phyloP scores from a whole-genome alignment of 176 grass and related monocot genomes.

The Alopecurus myosuroides region DNA sequence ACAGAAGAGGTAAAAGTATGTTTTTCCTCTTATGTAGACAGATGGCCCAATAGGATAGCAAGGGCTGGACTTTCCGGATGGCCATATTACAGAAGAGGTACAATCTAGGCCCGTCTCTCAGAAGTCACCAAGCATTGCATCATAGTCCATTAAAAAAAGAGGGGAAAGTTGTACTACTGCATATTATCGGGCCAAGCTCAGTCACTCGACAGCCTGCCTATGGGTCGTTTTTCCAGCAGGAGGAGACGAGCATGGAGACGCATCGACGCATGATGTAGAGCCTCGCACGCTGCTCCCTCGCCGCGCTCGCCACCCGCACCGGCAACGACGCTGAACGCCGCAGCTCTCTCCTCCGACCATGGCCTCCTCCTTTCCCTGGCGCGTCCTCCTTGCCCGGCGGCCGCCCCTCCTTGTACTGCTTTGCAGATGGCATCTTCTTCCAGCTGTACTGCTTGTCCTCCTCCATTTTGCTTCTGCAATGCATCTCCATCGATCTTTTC shows the following conservation, averaged over 20 bases:
- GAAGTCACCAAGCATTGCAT: background rate
- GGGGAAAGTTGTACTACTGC: background rate
- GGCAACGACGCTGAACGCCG: background rate
- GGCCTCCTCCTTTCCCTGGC: background rate
- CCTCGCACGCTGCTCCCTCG: slow-evolving; percentile 48
- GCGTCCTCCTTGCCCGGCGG: background rate
- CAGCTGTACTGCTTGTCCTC: background rate
- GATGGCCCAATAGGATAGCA: background rate
- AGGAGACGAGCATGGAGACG: slow-evolving; percentile 55
- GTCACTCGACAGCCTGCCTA: background rate
- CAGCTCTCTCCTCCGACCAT: background rate
- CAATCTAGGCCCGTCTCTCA: background rate
- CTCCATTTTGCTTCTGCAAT: background rate
- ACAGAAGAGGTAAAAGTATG: too few relatives aligned
- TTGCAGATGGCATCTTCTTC: slow-evolving; percentile 22
- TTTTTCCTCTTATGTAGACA: background rate
- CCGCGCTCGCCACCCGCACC: slow-evolving; percentile 2
- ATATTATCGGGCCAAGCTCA: background rate
- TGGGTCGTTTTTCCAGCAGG: background rate
- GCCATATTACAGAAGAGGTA: background rate
- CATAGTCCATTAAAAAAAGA: background rate
- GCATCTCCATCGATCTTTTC: slow-evolving; percentile 17
- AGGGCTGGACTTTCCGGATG: background rate
- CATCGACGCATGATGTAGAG: slow-evolving; percentile 64
- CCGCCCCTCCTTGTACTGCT: slow-evolving; percentile 10